Evolutionary conservation across 768 basidiomycete genomes (phyloP).

Genomic region (Lactarius deliciosus): DNA sequence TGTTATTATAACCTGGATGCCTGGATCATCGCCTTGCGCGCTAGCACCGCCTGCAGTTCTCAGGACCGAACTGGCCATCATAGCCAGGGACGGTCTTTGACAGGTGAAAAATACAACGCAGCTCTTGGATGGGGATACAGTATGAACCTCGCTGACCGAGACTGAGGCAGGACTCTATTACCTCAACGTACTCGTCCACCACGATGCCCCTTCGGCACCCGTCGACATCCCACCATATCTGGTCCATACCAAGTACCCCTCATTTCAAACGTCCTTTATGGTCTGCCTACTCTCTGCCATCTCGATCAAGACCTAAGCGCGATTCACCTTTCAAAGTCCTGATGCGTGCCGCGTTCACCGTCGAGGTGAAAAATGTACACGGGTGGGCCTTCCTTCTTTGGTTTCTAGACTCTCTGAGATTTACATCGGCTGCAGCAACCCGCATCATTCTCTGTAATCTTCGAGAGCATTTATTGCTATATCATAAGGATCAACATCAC

Average conservation of each 20-base stretch:
- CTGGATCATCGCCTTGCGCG: not conserved
- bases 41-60: not conserved
- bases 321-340: not conserved
- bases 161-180: not conserved
- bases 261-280: not conserved
- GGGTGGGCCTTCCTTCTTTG: no score
- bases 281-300: not conserved
- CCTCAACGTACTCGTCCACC: not conserved
- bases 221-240: no score
- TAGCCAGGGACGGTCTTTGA: not conserved
- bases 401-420: no score
- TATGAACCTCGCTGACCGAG: not conserved
- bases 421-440: no score
- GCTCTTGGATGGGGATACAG: not conserved
- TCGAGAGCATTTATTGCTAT: no score
- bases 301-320: not conserved
- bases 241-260: conserved; percentile 28
- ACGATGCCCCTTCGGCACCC: conserved; percentile 35
- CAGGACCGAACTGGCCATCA: not conserved
- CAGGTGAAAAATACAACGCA: not conserved
- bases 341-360: not conserved
- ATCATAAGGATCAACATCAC: no score
- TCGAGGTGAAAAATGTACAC: not conserved
- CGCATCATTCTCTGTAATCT: no score
- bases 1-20: not conserved